Evolutionary conservation across 192 early-diverging fungal species (phyloP).

Genomic region (Linderina pennispora): DNA sequence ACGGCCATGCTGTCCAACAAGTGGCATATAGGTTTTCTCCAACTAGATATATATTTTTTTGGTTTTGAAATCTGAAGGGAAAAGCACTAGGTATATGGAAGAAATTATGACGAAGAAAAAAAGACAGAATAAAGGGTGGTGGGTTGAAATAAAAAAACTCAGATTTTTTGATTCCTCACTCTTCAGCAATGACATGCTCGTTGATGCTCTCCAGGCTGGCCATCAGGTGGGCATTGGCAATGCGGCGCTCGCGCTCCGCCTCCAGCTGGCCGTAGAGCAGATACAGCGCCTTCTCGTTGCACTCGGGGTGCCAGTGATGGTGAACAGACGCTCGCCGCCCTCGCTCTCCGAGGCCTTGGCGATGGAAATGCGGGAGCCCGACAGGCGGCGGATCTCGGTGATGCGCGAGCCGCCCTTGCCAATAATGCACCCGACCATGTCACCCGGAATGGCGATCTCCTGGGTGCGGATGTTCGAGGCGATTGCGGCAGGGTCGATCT

Average conservation of each 20-base stretch:
- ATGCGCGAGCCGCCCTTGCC: conserved; percentile 85
- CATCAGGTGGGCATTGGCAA: conserved; percentile 45
- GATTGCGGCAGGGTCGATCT: conserved; percentile 28
- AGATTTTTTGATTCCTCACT: conserved; percentile 5
- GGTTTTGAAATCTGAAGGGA: neutral
- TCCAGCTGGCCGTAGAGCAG: conserved; percentile 89
- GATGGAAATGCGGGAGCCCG: conserved; percentile 85
- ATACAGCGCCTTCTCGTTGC: conserved; percentile 86
- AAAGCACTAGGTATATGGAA: neutral
- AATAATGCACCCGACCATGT: conserved; percentile 97
- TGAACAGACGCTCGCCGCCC: conserved; percentile 82
- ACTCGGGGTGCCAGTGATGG: conserved; percentile 83
- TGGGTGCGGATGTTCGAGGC: conserved; percentile 65
- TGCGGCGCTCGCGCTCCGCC: conserved; percentile 75
- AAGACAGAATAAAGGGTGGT: no score
- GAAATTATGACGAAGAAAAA: neutral
- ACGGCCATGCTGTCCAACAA: no score
- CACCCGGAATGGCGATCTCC: conserved; percentile 87
- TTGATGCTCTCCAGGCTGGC: conserved; percentile 43
- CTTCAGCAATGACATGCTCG: conserved; percentile 36
- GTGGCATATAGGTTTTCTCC: no score
- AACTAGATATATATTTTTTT: neutral
- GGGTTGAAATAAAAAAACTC: no score
- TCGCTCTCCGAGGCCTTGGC: conserved; percentile 75
- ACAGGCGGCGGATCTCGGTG: conserved; percentile 72